These are phyloP conservation scores for Dictyostelium capitatum DNA, from an alignment of 78 protist species.

Conservation along the genomic window DNA sequence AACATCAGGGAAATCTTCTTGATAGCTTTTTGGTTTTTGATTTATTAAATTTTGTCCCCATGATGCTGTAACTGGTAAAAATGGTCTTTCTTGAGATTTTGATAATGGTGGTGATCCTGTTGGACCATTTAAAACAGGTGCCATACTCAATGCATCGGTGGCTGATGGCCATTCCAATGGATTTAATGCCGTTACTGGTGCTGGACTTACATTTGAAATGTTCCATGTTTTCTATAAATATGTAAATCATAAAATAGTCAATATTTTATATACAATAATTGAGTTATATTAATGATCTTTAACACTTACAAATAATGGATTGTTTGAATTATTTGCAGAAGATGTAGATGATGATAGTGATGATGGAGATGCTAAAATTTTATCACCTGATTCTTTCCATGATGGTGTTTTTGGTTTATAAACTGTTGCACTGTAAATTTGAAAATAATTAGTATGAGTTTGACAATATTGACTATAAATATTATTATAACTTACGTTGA, in stretches of 20 bases:
- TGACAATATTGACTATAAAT: neutral
- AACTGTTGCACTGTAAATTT: neutral
- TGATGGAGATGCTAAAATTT: neutral
- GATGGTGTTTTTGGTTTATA: conserved; percentile 24
- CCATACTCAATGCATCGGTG: conserved; percentile 60
- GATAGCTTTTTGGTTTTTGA: conserved; percentile 15
- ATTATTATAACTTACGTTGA: conserved; percentile 40
- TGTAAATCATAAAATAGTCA: too few species aligned
- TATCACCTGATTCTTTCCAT: conserved; percentile 32
- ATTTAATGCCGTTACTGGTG: conserved; percentile 16
- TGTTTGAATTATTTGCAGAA: neutral
- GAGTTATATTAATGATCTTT: too few species aligned
- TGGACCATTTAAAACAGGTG: conserved; percentile 47
- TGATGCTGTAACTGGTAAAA: conserved; percentile 74
- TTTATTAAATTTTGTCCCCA: conserved; percentile 50
- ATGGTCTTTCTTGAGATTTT: conserved; percentile 65
- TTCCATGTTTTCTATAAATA: conserved; percentile 76
- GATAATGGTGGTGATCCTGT: conserved; percentile 54
- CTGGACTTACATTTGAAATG: neutral
- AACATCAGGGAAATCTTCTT: conserved; percentile 10
- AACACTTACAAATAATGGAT: conserved; percentile 49
- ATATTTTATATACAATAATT: too few species aligned
- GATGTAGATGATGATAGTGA: conserved; percentile 20
- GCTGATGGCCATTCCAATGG: conserved; percentile 84
- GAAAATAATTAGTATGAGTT: neutral